Evolutionary conservation across 2,329 filamentous ascomycete species (phyloP), one percentile per base, ranked within the genome.

Genomic region (Fusarium bactridioides): DNA sequence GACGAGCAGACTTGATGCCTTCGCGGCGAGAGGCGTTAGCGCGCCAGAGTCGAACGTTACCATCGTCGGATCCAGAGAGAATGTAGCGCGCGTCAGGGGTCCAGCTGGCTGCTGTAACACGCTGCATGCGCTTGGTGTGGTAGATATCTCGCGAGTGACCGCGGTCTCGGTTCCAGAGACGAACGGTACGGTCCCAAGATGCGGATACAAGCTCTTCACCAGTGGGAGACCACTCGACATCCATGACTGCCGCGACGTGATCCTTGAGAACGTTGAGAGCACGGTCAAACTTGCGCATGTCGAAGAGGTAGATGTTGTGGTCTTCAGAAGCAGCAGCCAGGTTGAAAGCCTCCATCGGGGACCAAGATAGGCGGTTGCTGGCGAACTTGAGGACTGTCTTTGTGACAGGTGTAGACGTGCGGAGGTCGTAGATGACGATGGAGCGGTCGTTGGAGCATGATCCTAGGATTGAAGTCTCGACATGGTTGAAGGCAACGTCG

Each of bases 61-160:
- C 96, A 80, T 98, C 96, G 80, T 98, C 96, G 19, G 93, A 96
- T 47, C 95, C 96, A 10, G 93, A 94, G 51, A 99, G 88, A 27
- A 99, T 84, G 80, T 97, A 99, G 77, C 93, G 93, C 74, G 92
- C 91, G 81, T 99, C 96, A 10, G 94, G 93, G 0, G 94, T 96
- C 87, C 93, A 98, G 69, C 89, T 90, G 53, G 91, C 91, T 15
- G 92, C 91, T 84, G 97, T 97, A 62, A 98, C 94, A 75, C 95
- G 90, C 85, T 98, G 95, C 95, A 98, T 98, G 72, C 96, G 91
- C 84, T 98, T 97, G 23, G 96, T 98, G 85, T 98, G 95, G 83
- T 98, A 99, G 54, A 98, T 91, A 79, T 99, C 96, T 76, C 95
- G 89, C 19, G 93, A 95, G 82, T 96, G 94, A 29, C 95, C 95